These are phyloP conservation scores for Trypanosoma boissoni DNA, from an alignment of 208 protist genomes.

Conservation along the genomic window DNA sequence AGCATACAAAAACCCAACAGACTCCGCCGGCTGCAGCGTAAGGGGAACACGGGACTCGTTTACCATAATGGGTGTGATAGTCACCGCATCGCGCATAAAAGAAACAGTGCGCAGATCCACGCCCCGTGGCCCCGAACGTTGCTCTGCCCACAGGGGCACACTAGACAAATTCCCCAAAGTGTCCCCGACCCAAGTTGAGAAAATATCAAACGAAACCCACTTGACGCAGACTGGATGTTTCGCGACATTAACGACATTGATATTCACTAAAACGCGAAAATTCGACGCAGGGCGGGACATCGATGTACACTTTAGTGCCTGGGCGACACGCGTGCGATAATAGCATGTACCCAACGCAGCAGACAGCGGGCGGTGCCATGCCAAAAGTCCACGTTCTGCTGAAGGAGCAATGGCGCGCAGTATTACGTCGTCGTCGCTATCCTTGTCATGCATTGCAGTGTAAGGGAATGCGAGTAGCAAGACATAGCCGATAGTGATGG, in stretches of 20 bases:
- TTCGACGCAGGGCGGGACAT: constrained; percentile 43
- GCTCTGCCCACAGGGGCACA: constrained; percentile 36
- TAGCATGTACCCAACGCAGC: constrained; percentile 46
- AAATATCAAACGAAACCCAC: constrained; percentile 60
- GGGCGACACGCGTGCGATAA: constrained; percentile 30
- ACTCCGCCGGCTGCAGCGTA: constrained; percentile 58
- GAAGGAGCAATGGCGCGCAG: constrained; percentile 17
- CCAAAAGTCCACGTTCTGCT: constrained; percentile 11
- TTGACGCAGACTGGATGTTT: constrained; percentile 39
- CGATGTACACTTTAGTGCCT: constrained; percentile 47
- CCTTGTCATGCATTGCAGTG: background rate
- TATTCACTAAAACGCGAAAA: constrained; percentile 53
- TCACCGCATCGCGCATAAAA: constrained; percentile 50
- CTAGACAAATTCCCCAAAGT: constrained; percentile 9
- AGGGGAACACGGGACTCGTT: constrained; percentile 44
- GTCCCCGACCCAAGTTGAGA: constrained; percentile 44
- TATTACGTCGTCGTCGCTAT: constrained; percentile 19
- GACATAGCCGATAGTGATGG: constrained; percentile 24
- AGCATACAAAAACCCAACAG: constrained; percentile 76
- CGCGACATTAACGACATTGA: constrained; percentile 56
- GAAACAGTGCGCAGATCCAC: constrained; percentile 49
- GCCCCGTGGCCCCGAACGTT: constrained; percentile 38
- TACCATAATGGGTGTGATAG: constrained; percentile 60
- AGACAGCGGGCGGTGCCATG: constrained; percentile 9
- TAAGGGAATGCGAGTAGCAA: constrained; percentile 16